These are phyloP conservation scores for Fraxinus paxiana DNA, from an alignment of 305 asterid genomes.

Conservation along the genomic window DNA sequence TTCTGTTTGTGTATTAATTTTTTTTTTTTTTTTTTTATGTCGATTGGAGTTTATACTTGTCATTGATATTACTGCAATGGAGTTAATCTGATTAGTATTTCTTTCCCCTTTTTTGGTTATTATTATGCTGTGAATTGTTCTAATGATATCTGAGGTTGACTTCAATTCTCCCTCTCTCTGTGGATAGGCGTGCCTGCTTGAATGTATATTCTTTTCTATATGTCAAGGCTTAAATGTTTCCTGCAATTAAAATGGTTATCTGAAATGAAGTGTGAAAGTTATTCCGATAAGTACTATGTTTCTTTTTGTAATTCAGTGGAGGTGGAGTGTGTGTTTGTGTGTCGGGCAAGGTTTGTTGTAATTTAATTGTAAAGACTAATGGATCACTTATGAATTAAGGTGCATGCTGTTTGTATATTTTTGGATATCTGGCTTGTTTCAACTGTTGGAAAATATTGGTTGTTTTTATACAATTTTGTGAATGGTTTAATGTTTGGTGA, in stretches of 20 bases:
- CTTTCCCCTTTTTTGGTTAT: background rate
- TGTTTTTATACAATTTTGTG: background rate
- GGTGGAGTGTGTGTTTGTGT: background rate
- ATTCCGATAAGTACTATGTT: background rate
- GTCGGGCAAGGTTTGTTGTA: background rate
- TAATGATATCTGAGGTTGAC: background rate
- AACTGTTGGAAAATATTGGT: background rate
- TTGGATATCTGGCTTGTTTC: background rate
- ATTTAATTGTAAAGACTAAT: constrained; percentile 6
- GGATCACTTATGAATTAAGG: background rate
- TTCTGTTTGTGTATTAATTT: background rate
- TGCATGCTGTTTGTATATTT: background rate
- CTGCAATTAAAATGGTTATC: background rate
- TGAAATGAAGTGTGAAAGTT: constrained; percentile 17
- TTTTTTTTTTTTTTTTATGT: background rate
- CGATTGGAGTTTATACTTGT: background rate
- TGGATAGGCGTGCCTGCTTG: background rate
- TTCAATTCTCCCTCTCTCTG: background rate
- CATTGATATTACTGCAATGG: background rate
- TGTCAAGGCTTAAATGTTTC: background rate
- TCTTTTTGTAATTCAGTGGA: constrained; percentile 1
- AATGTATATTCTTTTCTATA: background rate
- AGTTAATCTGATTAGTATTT: background rate
- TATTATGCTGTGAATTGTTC: background rate
- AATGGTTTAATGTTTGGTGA: constrained; percentile 10